Conservation (phyloP, 495 filamentous ascomycete genomes). For the Halenospora varia region DNA sequence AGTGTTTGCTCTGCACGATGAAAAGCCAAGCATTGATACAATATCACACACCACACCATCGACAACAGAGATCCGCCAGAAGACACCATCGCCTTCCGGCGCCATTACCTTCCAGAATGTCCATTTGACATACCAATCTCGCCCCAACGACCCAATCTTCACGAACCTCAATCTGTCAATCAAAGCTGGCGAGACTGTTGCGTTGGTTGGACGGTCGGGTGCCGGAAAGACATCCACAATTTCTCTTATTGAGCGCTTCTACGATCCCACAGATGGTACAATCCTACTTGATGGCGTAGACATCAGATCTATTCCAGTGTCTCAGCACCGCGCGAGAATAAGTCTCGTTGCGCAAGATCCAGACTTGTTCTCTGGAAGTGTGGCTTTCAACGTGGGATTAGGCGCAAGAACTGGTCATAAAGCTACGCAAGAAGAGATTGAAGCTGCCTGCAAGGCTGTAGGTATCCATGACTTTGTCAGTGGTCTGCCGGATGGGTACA, state of each 20-base stretch:
- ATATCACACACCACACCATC: background rate
- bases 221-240: slow-evolving; percentile 53
- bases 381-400: slow-evolving; percentile 46
- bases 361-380: slow-evolving; percentile 43
- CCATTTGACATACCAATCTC: slow-evolving; percentile 45
- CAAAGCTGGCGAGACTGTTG: slow-evolving; percentile 43
- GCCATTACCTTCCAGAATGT: slow-evolving; percentile 33
- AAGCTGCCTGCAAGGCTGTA: slow-evolving; percentile 23
- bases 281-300: slow-evolving; percentile 47
- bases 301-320: slow-evolving; percentile 26
- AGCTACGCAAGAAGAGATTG: slow-evolving; percentile 25
- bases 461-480: slow-evolving; percentile 56
- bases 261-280: slow-evolving; percentile 39
- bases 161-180: slow-evolving; percentile 37
- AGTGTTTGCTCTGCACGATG: slow-evolving; percentile 20
- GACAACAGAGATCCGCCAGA: background rate
- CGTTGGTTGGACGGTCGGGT: slow-evolving; percentile 56
- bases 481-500: slow-evolving; percentile 55
- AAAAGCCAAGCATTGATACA: slow-evolving; percentile 18
- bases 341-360: slow-evolving; percentile 46
- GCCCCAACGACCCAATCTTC: slow-evolving; percentile 38
- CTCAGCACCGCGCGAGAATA: slow-evolving; percentile 23
- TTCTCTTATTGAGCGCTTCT: slow-evolving; percentile 45
- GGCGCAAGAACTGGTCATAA: slow-evolving; percentile 31
- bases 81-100: background rate